Base-by-base conservation (phyloP, 805 yeast genomes). In the Yarrowia porcina region DNA sequence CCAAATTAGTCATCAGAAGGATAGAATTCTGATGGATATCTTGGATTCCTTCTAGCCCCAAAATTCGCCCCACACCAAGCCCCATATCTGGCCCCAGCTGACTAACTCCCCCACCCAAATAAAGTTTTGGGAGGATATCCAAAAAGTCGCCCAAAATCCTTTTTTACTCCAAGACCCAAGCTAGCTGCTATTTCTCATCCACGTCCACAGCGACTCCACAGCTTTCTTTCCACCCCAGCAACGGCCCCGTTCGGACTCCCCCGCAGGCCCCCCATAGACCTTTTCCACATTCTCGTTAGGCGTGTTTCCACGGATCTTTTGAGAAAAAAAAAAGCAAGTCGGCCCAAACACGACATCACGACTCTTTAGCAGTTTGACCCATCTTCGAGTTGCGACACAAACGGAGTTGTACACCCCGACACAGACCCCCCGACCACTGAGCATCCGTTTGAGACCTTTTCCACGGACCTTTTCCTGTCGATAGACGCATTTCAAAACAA, bases 41-140 rank as follows among this genome's bases (percentile, higher is more conserved):
- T n/a, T n/a, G n/a, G n/a, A n/a, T n/a, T n/a, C n/a, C n/a, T n/a
- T n/a, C n/a, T n/a, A n/a, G n/a, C n/a, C n/a, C n/a, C n/a, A n/a
- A n/a, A n/a, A n/a, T n/a, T n/a, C n/a, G n/a, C 35, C 4, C 11
- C 15, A 15, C 9, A 5, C 4, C 2, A 23, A 7, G 11, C 33
- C n/a, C 50, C 33, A 27, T 21, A 6, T 6, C 27, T 9, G 8
- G 0, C 12, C n/a, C 30, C 10, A 17, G 50, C 50, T 44, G 33
- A 45, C 52, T 45, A 45, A 45, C 52, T 17, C 36, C 52, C 52
- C 52, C 52, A 45, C 52, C 52, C 52, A 45, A 45, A 45, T 45
- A 45, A 7, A 13, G 52, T 45, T 45, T 45, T 45, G 52, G 52
- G 36, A 45, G 36, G 4, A 18, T 25, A 25, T 45, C 25, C 52